A percentile compares a stretch with the other conserved stretches of the same genome.
Conservation (phyloP, 2,329 filamentous ascomycete genomes). For the Clonostachys rosea region DNA sequence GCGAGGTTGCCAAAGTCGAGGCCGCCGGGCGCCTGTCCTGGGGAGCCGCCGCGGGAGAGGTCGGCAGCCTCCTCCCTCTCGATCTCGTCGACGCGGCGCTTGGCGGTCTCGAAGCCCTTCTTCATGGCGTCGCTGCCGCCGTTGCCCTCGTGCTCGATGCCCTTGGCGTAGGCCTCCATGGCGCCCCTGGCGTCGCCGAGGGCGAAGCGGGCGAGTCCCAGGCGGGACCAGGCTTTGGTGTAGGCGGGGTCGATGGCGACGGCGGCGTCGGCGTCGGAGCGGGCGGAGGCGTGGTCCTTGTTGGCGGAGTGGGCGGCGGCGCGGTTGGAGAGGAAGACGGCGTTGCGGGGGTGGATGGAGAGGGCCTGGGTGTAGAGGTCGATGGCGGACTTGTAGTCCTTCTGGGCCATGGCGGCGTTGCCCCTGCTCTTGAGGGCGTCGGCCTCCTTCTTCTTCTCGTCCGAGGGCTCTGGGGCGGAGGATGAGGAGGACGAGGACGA, state of each 20-base stretch:
- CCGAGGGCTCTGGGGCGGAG: slow-evolving; percentile 29
- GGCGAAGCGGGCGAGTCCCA: slow-evolving; percentile 88
- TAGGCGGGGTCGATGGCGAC: slow-evolving; percentile 85
- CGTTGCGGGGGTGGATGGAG: slow-evolving; percentile 74
- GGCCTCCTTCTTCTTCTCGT: slow-evolving; percentile 71
- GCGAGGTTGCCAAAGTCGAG: slow-evolving; percentile 69
- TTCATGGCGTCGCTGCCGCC: slow-evolving; percentile 97
- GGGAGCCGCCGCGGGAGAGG: slow-evolving; percentile 39
- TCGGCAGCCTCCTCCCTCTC: slow-evolving; percentile 35
- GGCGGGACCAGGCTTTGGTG: slow-evolving; percentile 93
- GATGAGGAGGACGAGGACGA: too few species aligned
- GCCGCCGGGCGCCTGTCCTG: slow-evolving; percentile 50
- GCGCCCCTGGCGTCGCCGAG: slow-evolving; percentile 85
- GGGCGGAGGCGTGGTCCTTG: slow-evolving; percentile 78
- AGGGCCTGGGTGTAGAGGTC: slow-evolving; percentile 86
- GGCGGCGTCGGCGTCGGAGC: slow-evolving; percentile 85
- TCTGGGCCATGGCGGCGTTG: slow-evolving; percentile 91
- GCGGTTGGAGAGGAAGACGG: slow-evolving; percentile 96
- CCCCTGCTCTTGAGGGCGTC: slow-evolving; percentile 86
- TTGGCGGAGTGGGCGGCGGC: slow-evolving; percentile 87
- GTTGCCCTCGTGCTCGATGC: slow-evolving; percentile 90
- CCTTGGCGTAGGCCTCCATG: slow-evolving; percentile 91
- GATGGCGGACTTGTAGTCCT: slow-evolving; percentile 82
- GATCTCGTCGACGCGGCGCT: slow-evolving; percentile 79
- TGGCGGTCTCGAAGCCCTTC: slow-evolving; percentile 92